These are phyloP conservation scores for Citrus maxima DNA, from an alignment of 345 rosid species.

Conservation along the genomic window DNA sequence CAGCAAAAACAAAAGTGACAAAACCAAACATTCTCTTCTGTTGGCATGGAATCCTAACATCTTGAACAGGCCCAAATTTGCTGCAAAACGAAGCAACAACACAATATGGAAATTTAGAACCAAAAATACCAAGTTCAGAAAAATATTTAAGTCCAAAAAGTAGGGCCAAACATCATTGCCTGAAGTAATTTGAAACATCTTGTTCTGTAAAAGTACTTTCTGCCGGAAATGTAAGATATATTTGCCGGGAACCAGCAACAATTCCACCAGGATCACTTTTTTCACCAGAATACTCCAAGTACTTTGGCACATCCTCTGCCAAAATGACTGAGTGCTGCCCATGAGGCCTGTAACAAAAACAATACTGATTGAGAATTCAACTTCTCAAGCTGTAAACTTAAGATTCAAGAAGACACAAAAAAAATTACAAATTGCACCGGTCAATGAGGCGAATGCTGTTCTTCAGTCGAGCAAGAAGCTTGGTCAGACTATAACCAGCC, in stretches of 20 bases:
- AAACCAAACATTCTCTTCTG: slow-evolving; percentile 96
- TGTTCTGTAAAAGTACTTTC: slow-evolving; percentile 82
- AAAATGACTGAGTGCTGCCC: slow-evolving; percentile 92
- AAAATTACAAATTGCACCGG: slow-evolving; percentile 43
- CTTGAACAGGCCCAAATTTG: slow-evolving; percentile 84
- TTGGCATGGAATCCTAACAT: slow-evolving; percentile 95
- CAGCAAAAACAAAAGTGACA: slow-evolving; percentile 67
- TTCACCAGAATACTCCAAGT: slow-evolving; percentile 46
- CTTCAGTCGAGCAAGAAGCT: slow-evolving; percentile 81
- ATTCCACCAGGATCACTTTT: slow-evolving; percentile 58
- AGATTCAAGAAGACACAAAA: not conserved
- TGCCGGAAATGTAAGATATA: slow-evolving; percentile 93
- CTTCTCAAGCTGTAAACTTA: not conserved
- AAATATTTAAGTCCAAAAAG: not conserved
- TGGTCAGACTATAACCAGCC: slow-evolving; percentile 92
- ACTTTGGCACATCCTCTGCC: slow-evolving; percentile 77
- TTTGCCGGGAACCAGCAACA: slow-evolving; percentile 73
- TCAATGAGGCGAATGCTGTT: slow-evolving; percentile 82
- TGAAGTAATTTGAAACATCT: slow-evolving; percentile 86
- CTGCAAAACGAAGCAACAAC: slow-evolving; percentile 28
- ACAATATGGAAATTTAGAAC: not conserved
- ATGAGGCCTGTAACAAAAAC: slow-evolving; percentile 62
- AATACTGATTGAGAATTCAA: not conserved
- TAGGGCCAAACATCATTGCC: slow-evolving; percentile 23
- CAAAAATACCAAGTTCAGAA: not conserved